Percentiles rank a stretch among this genome's conserved stretches.
phyloP scores from a whole-genome alignment of 495 filamentous ascomycete species.

The Talaromyces nanjingensis region DNA sequence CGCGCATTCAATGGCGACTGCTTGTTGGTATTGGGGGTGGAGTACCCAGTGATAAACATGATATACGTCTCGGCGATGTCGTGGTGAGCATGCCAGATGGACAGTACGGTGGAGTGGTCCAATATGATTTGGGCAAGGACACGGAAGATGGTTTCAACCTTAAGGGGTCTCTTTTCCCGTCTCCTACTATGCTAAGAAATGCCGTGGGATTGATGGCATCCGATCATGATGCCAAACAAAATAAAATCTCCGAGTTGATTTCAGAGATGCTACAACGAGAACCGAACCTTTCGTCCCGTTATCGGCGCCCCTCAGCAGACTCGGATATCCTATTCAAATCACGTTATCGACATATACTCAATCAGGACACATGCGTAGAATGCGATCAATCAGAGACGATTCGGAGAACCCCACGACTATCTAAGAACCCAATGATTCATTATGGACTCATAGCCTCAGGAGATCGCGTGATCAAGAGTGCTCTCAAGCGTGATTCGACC shows the following conservation, averaged over 20 bases:
- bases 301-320: background rate
- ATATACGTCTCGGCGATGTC: constrained; percentile 27
- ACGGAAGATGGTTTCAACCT: background rate
- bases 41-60: constrained; percentile 16
- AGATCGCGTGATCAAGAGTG: constrained; percentile 15
- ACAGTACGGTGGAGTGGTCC: background rate
- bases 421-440: constrained; percentile 4
- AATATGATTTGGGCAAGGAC: constrained; percentile 13
- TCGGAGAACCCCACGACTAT: background rate
- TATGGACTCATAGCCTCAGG: background rate
- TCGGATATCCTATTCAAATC: background rate
- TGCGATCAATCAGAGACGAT: background rate
- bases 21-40: constrained; percentile 30
- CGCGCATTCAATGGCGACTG: constrained; percentile 4
- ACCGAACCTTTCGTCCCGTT: background rate
- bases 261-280: background rate
- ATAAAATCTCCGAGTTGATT: background rate
- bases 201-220: background rate
- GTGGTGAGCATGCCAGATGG: constrained; percentile 20
- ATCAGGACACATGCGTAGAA: background rate
- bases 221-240: background rate
- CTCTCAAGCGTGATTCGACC: constrained; percentile 7
- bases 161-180: background rate
- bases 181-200: background rate
- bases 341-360: background rate